Percentiles rank a stretch among this genome's conserved stretches.
phyloP scores from a whole-genome alignment of 2,329 filamentous ascomycete species.

The Plenodomus tracheiphilus region DNA sequence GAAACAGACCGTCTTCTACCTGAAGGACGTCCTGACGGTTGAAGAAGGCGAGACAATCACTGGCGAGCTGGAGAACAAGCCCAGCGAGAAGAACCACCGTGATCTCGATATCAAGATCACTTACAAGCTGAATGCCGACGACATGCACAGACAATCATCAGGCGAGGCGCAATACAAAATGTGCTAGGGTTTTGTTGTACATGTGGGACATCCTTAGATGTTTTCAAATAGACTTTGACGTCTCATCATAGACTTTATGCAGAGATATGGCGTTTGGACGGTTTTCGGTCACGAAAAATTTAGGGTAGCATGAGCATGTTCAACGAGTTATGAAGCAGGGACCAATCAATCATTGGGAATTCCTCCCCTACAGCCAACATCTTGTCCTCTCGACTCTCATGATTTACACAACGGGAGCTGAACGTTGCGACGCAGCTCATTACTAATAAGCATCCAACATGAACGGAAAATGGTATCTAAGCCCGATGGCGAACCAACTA shows the following conservation, averaged over 20 bases:
- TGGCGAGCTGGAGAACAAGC: slow-evolving; percentile 77
- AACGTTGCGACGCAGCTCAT: too few species aligned
- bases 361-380: slow-evolving; percentile 36
- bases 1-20: slow-evolving; percentile 99
- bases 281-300: slow-evolving; percentile 22
- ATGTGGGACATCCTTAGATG: neutral
- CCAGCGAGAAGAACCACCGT: slow-evolving; percentile 90
- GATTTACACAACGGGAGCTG: neutral
- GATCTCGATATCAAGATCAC: slow-evolving; percentile 89
- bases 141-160: slow-evolving; percentile 68
- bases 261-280: slow-evolving; percentile 17
- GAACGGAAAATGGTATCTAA: too few species aligned
- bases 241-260: slow-evolving; percentile 18
- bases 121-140: slow-evolving; percentile 78
- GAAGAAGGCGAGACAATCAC: slow-evolving; percentile 80
- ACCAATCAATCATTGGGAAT: slow-evolving; percentile 41
- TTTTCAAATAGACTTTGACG: slow-evolving; percentile 1
- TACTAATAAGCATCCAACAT: too few species aligned
- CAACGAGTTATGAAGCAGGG: slow-evolving; percentile 39
- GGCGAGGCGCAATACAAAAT: slow-evolving; percentile 81
- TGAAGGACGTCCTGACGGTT: slow-evolving; percentile 89
- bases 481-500: too few species aligned
- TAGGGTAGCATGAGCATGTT: slow-evolving; percentile 38
- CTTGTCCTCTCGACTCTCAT: neutral
- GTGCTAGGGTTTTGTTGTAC: slow-evolving; percentile 36